Percentiles rank a stretch among this genome's conserved stretches.
Evolutionary conservation across 2,329 filamentous ascomycete genomes (phyloP).

Genomic region (Berkeleyomyces basicola): DNA sequence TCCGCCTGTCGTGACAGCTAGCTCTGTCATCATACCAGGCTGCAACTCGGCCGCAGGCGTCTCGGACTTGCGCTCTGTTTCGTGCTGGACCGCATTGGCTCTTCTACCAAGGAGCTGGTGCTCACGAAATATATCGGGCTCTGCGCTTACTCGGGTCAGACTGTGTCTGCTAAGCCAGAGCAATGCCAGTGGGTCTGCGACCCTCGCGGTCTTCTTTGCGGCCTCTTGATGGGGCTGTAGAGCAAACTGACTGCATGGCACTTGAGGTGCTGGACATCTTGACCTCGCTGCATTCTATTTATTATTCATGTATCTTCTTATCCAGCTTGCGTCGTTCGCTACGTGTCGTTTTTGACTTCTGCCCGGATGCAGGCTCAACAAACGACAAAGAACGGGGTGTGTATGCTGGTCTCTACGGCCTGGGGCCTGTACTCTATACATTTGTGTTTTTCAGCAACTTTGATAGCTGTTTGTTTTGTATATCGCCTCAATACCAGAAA

Average conservation of each 20-base stretch:
- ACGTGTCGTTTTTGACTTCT: neutral
- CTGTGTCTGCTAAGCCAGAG: slow-evolving; percentile 2
- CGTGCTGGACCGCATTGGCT: too few species aligned
- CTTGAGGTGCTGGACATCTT: neutral
- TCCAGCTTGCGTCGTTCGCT: neutral
- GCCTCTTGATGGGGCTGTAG: neutral
- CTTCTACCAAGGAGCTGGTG: neutral
- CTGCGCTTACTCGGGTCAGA: slow-evolving; percentile 5
- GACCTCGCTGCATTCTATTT: neutral
- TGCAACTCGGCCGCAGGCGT: too few species aligned
- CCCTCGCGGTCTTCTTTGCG: neutral
- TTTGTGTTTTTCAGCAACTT: neutral
- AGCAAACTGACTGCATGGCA: neutral
- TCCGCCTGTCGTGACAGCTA: too few species aligned
- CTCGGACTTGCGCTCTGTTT: neutral
- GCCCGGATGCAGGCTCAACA: neutral
- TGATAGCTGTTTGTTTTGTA: neutral
- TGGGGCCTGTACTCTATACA: neutral
- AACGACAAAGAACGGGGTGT: neutral
- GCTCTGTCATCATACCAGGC: too few species aligned
- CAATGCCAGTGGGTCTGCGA: neutral
- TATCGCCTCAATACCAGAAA: slow-evolving; percentile 2
- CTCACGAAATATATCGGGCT: neutral
- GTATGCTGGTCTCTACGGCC: neutral
- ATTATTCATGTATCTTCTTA: slow-evolving; percentile 1